Conservation (phyloP, 73 alveolate genomes). For the Stentor roeselii region DNA sequence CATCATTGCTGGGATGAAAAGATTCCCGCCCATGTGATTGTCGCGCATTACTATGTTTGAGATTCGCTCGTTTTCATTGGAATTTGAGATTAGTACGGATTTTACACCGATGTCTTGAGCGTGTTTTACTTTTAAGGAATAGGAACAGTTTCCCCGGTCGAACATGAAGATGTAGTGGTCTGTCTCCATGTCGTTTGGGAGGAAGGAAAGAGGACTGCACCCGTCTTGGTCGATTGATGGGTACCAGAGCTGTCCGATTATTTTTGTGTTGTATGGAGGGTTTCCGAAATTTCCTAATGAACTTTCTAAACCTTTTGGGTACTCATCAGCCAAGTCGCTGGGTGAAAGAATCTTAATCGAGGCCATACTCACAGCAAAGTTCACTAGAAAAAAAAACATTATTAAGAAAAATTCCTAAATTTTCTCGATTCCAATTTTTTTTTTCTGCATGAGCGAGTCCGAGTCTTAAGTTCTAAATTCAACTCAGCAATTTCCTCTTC, state of each 20-base stretch:
- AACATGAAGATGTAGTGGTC: conserved; percentile 32
- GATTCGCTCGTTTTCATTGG: conserved; percentile 44
- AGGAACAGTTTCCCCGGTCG: conserved; percentile 66
- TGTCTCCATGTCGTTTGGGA: background rate
- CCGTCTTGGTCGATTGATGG: background rate
- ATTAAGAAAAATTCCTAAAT: too few species aligned
- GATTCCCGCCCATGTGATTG: conserved; percentile 66
- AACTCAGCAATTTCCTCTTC: too few species aligned
- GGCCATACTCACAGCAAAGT: too few species aligned
- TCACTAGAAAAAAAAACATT: too few species aligned
- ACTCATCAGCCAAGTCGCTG: background rate
- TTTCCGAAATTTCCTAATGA: conserved; percentile 24
- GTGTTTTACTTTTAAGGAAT: conserved; percentile 58
- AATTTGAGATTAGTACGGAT: conserved; percentile 55
- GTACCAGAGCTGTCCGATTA: background rate
- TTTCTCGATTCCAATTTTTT: too few species aligned
- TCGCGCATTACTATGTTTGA: conserved; percentile 60
- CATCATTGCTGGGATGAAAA: conserved; percentile 65
- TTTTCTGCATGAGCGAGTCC: too few species aligned
- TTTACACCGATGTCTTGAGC: conserved; percentile 70
- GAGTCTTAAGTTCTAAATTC: too few species aligned
- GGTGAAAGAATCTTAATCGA: too few species aligned
- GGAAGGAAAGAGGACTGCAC: background rate
- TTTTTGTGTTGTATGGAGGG: conserved; percentile 17
- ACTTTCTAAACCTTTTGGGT: background rate